Base-by-base conservation (phyloP, 208 protist species). In the Leishmania arabica region DNA sequence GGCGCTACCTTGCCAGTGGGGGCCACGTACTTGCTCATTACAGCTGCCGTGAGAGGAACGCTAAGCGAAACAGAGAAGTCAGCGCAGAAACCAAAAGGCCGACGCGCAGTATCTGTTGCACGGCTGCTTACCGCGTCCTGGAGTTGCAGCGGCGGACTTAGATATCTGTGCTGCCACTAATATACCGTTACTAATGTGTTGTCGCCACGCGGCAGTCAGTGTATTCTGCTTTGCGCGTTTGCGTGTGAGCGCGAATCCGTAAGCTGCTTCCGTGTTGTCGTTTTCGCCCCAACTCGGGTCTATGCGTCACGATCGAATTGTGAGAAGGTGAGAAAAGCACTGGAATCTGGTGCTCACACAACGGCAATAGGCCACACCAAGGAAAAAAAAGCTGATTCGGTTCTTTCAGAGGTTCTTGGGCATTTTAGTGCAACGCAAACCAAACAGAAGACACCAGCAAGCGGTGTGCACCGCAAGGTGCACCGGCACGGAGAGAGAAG, bases 1-100 rank as follows among this genome's bases (percentile, higher is more conserved):
- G 84, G 76, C 19, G 82, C 80, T 9, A 82, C 80, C 75, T 88
- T 90, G 40, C 90, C 91, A 49, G 91, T 93, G 19, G 90, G 84
- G 8, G 88, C 91, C 54, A 89, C 87, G 84, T 94, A 93, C 78
- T 95, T 97, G 77, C 82, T 88, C 85, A 88, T 91, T 79, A 87
- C 83, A n/a, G 58, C 60, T 62, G 27, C 58, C 62, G 64, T 45
- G 31, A 58, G 45, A 53, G 65, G 34, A 62, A 27, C 6, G 72
- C 51, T 62, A 77, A 78, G 58, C 13, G 56, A 77, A 69, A 58
- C 51, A 58, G 49, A 74, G 37, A 24, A 8, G 40, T 65, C 65
- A 76, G 78, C 15, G 53, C 62, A 81, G 64, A 58, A 74, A 8
- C 45, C 56, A 53, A 60, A 54, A 47, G 31, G 24, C 31, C 8